Conservation (phyloP, 106 monocot species). For the Phalaenopsis aphrodite region DNA sequence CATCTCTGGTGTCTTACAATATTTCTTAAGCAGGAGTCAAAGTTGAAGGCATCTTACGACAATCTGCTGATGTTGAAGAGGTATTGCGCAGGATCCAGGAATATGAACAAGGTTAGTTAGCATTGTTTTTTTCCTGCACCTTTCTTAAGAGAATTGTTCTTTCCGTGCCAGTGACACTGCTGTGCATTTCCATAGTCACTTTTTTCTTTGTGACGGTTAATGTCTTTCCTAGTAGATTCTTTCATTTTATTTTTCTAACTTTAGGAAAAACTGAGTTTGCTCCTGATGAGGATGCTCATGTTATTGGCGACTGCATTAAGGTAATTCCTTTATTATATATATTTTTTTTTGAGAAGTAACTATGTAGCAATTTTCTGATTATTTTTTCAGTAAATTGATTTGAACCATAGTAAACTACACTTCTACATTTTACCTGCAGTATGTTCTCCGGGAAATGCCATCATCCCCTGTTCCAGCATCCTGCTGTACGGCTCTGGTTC, state of each 20-base stretch:
- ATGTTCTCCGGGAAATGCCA: constrained; percentile 90
- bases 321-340: constrained; percentile 19
- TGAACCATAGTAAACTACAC: constrained; percentile 7
- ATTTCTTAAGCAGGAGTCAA: constrained; percentile 45
- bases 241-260: constrained; percentile 12
- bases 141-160: constrained; percentile 1
- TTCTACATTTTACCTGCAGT: constrained; percentile 33
- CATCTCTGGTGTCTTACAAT: neutral
- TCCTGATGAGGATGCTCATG: constrained; percentile 90
- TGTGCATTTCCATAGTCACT: neutral
- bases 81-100: constrained; percentile 68
- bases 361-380: neutral
- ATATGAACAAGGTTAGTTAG: constrained; percentile 71
- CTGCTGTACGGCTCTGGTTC: constrained; percentile 79
- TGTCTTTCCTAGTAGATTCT: neutral
- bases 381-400: constrained; percentile 4
- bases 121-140: neutral
- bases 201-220: neutral
- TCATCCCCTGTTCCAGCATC: constrained; percentile 93
- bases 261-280: constrained; percentile 84
- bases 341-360: neutral
- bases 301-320: constrained; percentile 98
- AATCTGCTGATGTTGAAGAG: constrained; percentile 99
- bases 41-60: constrained; percentile 95
- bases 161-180: neutral